Conservation (phyloP, 805 yeast species). For the Saccharomycopsis sp. region DNA sequence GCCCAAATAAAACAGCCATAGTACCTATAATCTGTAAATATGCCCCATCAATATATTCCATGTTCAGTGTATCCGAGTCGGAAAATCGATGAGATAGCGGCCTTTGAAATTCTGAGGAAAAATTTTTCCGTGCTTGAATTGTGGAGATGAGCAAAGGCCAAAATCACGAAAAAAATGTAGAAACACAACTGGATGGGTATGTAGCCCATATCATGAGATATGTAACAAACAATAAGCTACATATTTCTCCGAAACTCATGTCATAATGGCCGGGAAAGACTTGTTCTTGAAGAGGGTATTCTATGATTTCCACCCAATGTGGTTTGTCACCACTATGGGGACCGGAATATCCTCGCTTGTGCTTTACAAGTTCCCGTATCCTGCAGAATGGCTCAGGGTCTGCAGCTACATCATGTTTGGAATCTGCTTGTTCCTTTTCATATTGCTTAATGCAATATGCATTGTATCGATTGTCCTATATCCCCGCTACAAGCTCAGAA, state of each 20-base stretch:
- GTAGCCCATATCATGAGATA: too few species aligned
- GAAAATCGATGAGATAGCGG: not conserved
- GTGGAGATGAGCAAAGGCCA: not conserved
- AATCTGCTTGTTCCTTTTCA: constrained; percentile 42
- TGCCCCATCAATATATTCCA: too few species aligned
- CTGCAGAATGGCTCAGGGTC: constrained; percentile 48
- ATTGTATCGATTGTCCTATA: constrained; percentile 35
- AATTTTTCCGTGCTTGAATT: not conserved
- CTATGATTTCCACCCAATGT: constrained; percentile 25
- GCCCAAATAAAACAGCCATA: not conserved
- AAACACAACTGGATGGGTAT: not conserved
- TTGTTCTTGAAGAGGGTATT: constrained; percentile 7
- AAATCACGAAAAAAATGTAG: not conserved
- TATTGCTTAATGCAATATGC: constrained; percentile 38
- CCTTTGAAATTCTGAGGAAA: too few species aligned
- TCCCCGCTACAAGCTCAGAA: constrained; percentile 23
- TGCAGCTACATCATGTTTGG: constrained; percentile 61
- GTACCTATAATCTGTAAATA: not conserved
- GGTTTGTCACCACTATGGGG: constrained; percentile 81
- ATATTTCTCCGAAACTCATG: too few species aligned
- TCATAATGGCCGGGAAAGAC: not conserved
- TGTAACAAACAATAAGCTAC: too few species aligned
- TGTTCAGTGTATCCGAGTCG: not conserved
- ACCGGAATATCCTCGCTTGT: constrained; percentile 65
- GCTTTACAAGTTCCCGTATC: constrained; percentile 60